Percentiles rank a stretch among this genome's conserved stretches.
Evolutionary conservation across 768 basidiomycete genomes (phyloP).

Genomic region (Rickenella mellea): DNA sequence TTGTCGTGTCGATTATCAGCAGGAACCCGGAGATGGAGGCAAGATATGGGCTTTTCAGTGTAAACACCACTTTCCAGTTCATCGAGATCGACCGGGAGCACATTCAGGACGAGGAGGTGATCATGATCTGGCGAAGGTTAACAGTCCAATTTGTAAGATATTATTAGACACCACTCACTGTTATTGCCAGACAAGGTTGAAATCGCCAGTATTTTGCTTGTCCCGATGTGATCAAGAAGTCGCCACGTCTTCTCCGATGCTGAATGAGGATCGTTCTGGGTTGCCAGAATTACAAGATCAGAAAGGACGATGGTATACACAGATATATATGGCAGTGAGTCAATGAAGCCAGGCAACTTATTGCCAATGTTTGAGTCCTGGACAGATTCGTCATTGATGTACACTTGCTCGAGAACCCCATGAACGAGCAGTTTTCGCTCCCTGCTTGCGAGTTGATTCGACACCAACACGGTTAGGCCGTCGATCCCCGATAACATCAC

Average conservation of each 20-base stretch:
- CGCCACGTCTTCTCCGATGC: conserved; percentile 26
- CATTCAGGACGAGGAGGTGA: conserved; percentile 34
- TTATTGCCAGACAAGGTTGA: too few relatives aligned
- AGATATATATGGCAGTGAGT: conserved; percentile 7
- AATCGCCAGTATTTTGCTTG: conserved; percentile 44
- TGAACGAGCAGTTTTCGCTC: conserved; percentile 69
- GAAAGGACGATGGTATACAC: conserved; percentile 49
- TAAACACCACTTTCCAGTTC: conserved; percentile 29
- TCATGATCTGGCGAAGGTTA: too few relatives aligned
- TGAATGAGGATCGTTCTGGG: conserved; percentile 15
- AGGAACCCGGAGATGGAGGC: conserved; percentile 25
- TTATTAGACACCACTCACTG: too few relatives aligned
- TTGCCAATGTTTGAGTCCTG: too few relatives aligned
- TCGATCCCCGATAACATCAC: conserved; percentile 46
- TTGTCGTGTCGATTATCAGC: conserved; percentile 10
- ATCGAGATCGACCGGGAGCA: conserved; percentile 35
- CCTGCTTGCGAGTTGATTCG: conserved; percentile 56
- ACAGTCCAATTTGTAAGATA: too few relatives aligned
- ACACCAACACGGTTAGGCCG: conserved; percentile 41
- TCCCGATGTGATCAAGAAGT: conserved; percentile 35
- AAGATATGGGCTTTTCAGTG: conserved; percentile 22
- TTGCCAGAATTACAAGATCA: conserved; percentile 57
- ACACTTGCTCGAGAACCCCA: conserved; percentile 44
- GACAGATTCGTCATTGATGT: too few relatives aligned
- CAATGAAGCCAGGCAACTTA: too few relatives aligned